Percentiles rank a stretch among this genome's conserved stretches.
phyloP scores from a whole-genome alignment of 2,329 filamentous ascomycete species.

The Alternaria viburni region DNA sequence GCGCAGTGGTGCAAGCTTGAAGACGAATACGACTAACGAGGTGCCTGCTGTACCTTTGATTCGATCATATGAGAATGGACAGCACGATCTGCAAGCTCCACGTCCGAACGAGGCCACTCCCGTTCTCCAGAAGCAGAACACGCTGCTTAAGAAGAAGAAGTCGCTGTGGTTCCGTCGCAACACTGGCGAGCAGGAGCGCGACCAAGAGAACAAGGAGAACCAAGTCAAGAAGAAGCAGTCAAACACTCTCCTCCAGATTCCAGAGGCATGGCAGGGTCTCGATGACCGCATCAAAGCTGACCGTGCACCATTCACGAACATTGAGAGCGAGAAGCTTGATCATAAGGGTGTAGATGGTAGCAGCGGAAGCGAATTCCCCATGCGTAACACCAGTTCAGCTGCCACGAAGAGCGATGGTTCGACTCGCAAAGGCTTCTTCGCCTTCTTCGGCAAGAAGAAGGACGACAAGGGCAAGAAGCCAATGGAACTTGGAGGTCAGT shows the following conservation, averaged over 20 bases:
- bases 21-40: slow-evolving; percentile 25
- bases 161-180: slow-evolving; percentile 55
- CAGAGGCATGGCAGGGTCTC: slow-evolving; percentile 45
- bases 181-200: slow-evolving; percentile 40
- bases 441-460: slow-evolving; percentile 60
- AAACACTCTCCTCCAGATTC: slow-evolving; percentile 37
- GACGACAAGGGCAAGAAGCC: slow-evolving; percentile 47
- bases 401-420: slow-evolving; percentile 47
- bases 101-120: slow-evolving; percentile 16
- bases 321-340: slow-evolving; percentile 18
- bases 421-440: slow-evolving; percentile 55
- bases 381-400: slow-evolving; percentile 45
- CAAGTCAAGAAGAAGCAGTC: slow-evolving; percentile 36
- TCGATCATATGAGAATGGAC: slow-evolving; percentile 26
- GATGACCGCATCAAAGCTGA: slow-evolving; percentile 44
- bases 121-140: slow-evolving; percentile 31
- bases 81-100: slow-evolving; percentile 27
- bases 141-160: slow-evolving; percentile 51
- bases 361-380: slow-evolving; percentile 52
- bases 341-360: slow-evolving; percentile 37
- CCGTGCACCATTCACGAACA: slow-evolving; percentile 2
- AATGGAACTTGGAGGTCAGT: slow-evolving; percentile 49
- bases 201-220: slow-evolving; percentile 31
- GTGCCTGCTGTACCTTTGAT: slow-evolving; percentile 19
- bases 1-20: slow-evolving; percentile 45